These are phyloP conservation scores for Nothophoma quercina DNA, from an alignment of 2,329 filamentous ascomycete genomes.

Conservation along the genomic window DNA sequence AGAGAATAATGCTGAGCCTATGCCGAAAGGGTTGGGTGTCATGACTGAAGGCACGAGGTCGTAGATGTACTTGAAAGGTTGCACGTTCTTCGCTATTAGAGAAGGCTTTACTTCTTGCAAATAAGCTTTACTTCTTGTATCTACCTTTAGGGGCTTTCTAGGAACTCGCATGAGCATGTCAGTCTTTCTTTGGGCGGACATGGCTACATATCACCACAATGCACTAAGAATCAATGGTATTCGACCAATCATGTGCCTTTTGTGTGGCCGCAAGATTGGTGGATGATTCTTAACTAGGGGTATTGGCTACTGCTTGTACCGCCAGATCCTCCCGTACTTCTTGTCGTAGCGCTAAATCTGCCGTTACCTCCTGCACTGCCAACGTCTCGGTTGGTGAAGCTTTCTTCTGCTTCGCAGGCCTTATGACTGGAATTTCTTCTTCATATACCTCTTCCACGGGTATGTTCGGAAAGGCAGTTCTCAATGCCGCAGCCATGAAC, in stretches of 20 bases:
- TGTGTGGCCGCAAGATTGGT: too few relatives aligned
- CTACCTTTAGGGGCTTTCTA: background rate
- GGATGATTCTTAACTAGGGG: too few relatives aligned
- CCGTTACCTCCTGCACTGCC: too few relatives aligned
- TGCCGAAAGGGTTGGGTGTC: slow-evolving; percentile 23
- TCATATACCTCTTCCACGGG: slow-evolving; percentile 48
- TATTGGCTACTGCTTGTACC: too few relatives aligned
- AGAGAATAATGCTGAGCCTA: slow-evolving; percentile 20
- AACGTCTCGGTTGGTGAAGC: too few relatives aligned
- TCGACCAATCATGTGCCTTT: too few relatives aligned
- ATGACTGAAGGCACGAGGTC: slow-evolving; percentile 11
- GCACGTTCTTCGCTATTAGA: background rate
- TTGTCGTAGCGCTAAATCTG: too few relatives aligned
- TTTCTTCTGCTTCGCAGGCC: background rate
- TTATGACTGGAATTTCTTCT: slow-evolving; percentile 32
- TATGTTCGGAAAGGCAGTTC: slow-evolving; percentile 39
- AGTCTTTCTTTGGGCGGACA: background rate
- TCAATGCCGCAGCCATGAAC: slow-evolving; percentile 39
- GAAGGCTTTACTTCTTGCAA: background rate
- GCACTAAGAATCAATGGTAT: too few relatives aligned
- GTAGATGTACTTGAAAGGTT: background rate
- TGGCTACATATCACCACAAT: background rate
- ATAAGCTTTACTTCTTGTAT: background rate
- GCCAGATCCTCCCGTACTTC: too few relatives aligned
- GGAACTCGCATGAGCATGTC: background rate